Conservation (phyloP, 768 basidiomycete species). For the Suillus brevipes region DNA sequence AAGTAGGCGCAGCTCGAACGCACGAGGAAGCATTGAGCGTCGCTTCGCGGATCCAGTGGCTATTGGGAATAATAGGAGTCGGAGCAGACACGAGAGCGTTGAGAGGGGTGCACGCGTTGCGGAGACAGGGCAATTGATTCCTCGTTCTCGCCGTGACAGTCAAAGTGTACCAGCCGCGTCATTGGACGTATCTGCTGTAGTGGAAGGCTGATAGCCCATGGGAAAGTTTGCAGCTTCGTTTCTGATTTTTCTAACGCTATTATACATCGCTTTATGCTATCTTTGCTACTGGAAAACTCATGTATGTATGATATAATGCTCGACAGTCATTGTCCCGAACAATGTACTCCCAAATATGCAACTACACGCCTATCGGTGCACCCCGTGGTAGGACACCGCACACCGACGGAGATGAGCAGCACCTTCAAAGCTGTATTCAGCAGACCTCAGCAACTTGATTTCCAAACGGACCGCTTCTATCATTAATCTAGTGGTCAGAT, state of each 20-base stretch:
- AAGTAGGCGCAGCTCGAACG: constrained; percentile 54
- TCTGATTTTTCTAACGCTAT: neutral
- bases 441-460: neutral
- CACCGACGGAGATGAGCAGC: neutral
- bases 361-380: neutral
- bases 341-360: constrained; percentile 3
- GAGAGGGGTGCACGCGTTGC: constrained; percentile 69
- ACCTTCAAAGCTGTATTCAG: neutral
- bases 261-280: constrained; percentile 2
- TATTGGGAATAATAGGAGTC: constrained; percentile 37
- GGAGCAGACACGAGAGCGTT: constrained; percentile 55
- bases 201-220: neutral
- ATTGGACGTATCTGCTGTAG: constrained; percentile 28
- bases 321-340: constrained; percentile 12
- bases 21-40: constrained; percentile 33
- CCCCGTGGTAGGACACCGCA: constrained; percentile 8
- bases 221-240: neutral
- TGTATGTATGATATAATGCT: constrained; percentile 12
- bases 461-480: neutral
- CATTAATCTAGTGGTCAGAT: neutral
- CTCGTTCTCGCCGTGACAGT: constrained; percentile 50
- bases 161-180: constrained; percentile 38
- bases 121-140: constrained; percentile 61
- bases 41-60: constrained; percentile 27
- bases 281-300: constrained; percentile 1